Evolutionary conservation across 1,284 basidiomycete species (phyloP).

Genomic region (Pseudozyma thailandica): DNA sequence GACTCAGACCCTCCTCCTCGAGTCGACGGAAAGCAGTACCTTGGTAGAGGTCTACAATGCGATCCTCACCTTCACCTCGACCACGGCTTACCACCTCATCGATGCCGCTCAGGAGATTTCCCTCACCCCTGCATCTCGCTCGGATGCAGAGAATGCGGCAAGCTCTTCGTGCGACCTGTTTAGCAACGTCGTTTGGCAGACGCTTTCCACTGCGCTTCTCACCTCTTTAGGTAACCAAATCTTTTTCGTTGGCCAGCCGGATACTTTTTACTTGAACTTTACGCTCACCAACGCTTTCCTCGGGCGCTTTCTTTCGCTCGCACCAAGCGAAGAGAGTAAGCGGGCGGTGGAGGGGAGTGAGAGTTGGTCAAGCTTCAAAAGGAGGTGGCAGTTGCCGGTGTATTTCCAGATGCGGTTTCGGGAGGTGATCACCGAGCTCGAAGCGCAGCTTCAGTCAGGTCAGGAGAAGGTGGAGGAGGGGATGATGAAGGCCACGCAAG

Average conservation of each 20-base stretch:
- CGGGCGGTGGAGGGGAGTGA: slow-evolving; percentile 72
- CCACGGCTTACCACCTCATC: slow-evolving; percentile 77
- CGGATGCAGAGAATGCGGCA: neutral
- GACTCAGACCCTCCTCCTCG: slow-evolving; percentile 69
- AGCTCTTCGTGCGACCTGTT: slow-evolving; percentile 49
- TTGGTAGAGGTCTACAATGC: slow-evolving; percentile 81
- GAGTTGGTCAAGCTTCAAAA: slow-evolving; percentile 78
- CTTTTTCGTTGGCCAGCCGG: slow-evolving; percentile 88
- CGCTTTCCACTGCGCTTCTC: slow-evolving; percentile 80
- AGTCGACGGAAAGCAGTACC: neutral
- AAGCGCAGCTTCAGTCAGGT: slow-evolving; percentile 19
- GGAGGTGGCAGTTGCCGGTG: slow-evolving; percentile 92
- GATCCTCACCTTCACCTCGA: slow-evolving; percentile 80
- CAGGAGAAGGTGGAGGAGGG: neutral
- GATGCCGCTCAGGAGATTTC: slow-evolving; percentile 75
- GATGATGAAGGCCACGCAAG: slow-evolving; percentile 25
- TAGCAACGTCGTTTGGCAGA: slow-evolving; percentile 83
- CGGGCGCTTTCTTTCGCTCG: slow-evolving; percentile 81
- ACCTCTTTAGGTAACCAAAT: slow-evolving; percentile 79
- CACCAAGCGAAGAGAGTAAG: slow-evolving; percentile 74
- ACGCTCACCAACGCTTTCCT: slow-evolving; percentile 85
- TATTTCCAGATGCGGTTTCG: slow-evolving; percentile 99
- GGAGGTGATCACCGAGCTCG: slow-evolving; percentile 76
- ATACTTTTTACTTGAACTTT: slow-evolving; percentile 84
- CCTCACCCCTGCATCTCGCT: neutral